These are phyloP conservation scores for Calonectria crousiana DNA, from an alignment of 2,329 filamentous ascomycete genomes.

Conservation along the genomic window DNA sequence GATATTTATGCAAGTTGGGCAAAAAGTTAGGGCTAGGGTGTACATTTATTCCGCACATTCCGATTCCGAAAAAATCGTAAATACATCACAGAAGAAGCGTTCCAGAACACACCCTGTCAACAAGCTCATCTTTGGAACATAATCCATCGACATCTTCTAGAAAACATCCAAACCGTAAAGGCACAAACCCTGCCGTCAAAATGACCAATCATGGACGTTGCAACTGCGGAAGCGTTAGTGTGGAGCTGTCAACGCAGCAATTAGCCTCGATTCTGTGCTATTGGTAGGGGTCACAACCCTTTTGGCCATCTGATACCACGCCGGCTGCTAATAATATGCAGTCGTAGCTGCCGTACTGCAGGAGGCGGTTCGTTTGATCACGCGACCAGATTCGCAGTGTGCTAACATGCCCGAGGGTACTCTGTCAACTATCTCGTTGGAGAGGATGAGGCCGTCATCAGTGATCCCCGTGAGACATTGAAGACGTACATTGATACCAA, in stretches of 20 bases:
- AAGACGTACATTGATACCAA: background rate
- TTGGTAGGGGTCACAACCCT: background rate
- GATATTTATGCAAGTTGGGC: background rate
- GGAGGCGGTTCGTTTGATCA: background rate
- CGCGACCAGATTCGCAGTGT: background rate
- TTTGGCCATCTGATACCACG: background rate
- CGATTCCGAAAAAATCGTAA: background rate
- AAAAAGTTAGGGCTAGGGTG: background rate
- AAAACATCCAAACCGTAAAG: background rate
- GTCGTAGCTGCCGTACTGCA: background rate
- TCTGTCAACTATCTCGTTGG: background rate
- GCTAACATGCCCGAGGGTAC: background rate
- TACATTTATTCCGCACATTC: background rate
- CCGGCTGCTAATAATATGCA: background rate
- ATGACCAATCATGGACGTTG: slow-evolving; percentile 4
- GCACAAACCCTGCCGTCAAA: background rate
- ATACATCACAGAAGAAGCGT: background rate
- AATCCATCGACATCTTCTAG: background rate
- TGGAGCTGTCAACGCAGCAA: background rate
- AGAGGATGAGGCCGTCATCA: background rate
- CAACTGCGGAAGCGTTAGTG: background rate
- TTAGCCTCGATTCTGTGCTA: background rate
- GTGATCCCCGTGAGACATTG: background rate
- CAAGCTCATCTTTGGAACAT: background rate
- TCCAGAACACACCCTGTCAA: background rate